phyloP scores from a whole-genome alignment of 1,284 basidiomycete species.

The Leccinum subspadiceum region DNA sequence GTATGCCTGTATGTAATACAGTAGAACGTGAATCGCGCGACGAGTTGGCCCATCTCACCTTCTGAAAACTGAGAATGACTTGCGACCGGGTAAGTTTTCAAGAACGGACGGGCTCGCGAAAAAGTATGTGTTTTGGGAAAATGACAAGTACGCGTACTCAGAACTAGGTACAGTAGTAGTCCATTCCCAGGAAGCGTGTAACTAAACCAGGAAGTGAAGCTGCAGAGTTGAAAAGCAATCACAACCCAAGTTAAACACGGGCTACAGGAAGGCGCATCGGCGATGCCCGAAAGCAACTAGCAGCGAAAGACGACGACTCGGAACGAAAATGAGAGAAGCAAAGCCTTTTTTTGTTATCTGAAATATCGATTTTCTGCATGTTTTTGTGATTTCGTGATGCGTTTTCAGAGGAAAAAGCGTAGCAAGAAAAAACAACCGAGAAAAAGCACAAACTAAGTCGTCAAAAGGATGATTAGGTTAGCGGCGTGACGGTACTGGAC shows the following conservation, averaged over 20 bases:
- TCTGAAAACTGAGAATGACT: not conserved
- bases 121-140: conserved; percentile 8
- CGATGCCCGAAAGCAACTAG: conserved; percentile 32
- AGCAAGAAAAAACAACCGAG: conserved; percentile 38
- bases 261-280: conserved; percentile 13
- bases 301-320: conserved; percentile 11
- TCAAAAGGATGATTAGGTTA: conserved; percentile 38
- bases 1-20: conserved; percentile 8
- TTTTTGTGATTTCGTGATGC: conserved; percentile 46
- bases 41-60: not conserved
- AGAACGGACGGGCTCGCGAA: not conserved
- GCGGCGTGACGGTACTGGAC: conserved; percentile 32
- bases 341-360: conserved; percentile 43
- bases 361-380: conserved; percentile 41
- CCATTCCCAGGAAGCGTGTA: conserved; percentile 30
- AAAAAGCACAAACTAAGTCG: conserved; percentile 30
- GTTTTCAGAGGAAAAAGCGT: conserved; percentile 34
- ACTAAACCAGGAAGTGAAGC: conserved; percentile 40
- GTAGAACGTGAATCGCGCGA: not conserved
- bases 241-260: conserved; percentile 9
- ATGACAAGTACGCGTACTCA: conserved; percentile 17
- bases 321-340: conserved; percentile 20
- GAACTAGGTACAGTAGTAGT: conserved; percentile 20
- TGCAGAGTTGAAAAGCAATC: conserved; percentile 21
- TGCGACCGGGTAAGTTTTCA: not conserved